Conservation (phyloP, 306 rosid species). For the Cicer chorassanicum region DNA sequence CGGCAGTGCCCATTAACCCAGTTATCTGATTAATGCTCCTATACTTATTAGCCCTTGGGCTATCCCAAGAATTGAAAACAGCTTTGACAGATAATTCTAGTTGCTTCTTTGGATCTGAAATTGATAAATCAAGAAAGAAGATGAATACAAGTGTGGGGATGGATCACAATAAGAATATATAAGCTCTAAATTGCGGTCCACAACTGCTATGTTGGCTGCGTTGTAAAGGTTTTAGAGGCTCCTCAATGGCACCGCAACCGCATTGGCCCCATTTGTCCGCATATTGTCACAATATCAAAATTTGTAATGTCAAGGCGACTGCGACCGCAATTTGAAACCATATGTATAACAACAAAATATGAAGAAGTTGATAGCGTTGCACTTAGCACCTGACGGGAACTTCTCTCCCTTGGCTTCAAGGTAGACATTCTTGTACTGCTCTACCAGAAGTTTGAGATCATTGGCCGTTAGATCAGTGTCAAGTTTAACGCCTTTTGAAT, state of each 20-base stretch:
- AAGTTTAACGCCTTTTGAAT: conserved; percentile 59
- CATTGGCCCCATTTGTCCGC: too few species aligned
- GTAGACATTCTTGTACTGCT: conserved; percentile 82
- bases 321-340: too few species aligned
- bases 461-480: conserved; percentile 73
- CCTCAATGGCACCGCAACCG: too few species aligned
- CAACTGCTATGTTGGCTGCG: too few species aligned
- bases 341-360: conserved; percentile 24
- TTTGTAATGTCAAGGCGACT: too few species aligned
- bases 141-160: not conserved
- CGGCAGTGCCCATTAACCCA: conserved; percentile 92
- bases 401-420: conserved; percentile 67
- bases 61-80: conserved; percentile 98
- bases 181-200: too few species aligned
- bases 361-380: conserved; percentile 36
- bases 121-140: conserved; percentile 26
- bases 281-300: too few species aligned
- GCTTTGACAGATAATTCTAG: conserved; percentile 80
- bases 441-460: conserved; percentile 84
- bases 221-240: too few species aligned
- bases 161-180: conserved; percentile 19
- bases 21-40: conserved; percentile 86
- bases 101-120: conserved; percentile 89
- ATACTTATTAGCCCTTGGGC: conserved; percentile 90
- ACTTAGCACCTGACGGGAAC: conserved; percentile 84